Percentiles rank a stretch among this genome's conserved stretches.
These are phyloP conservation scores for Albophoma yamanashiensis DNA, from an alignment of 2,329 filamentous ascomycete genomes.

Conservation along the genomic window DNA sequence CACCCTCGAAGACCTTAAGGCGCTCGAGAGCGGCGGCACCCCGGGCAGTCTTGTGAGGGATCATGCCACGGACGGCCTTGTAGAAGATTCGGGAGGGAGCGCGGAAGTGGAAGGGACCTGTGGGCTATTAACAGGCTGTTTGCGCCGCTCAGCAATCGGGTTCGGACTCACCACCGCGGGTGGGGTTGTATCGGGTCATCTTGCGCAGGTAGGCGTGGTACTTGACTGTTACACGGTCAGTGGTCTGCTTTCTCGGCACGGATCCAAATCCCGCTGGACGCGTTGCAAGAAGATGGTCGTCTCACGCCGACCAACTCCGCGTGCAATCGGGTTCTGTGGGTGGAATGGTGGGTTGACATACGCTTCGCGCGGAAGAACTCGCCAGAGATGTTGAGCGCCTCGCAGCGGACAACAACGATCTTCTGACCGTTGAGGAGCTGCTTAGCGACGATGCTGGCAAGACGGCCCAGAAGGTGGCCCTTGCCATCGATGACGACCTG, in stretches of 20 bases:
- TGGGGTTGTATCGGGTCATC: conserved; percentile 99
- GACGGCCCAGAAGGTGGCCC: conserved; percentile 98
- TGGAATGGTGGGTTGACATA: conserved; percentile 48
- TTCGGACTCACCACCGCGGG: conserved; percentile 72
- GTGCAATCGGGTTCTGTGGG: not conserved
- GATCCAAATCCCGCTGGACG: not conserved
- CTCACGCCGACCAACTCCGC: not conserved
- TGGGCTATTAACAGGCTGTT: conserved; percentile 22
- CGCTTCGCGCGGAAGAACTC: conserved; percentile 99
- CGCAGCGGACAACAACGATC: conserved; percentile 97
- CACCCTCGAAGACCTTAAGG: conserved; percentile 99
- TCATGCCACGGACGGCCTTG: conserved; percentile 99
- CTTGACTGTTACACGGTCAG: conserved; percentile 73
- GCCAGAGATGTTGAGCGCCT: conserved; percentile 99
- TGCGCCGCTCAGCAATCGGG: conserved; percentile 4
- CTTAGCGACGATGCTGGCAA: conserved; percentile 97
- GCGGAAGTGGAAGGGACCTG: conserved; percentile 99
- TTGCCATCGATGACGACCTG: conserved; percentile 99
- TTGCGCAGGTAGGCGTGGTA: conserved; percentile 99
- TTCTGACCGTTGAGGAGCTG: conserved; percentile 98
- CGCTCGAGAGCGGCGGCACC: conserved; percentile 94
- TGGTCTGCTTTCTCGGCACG: conserved; percentile 7
- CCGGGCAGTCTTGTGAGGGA: conserved; percentile 98
- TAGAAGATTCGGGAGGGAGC: conserved; percentile 99
- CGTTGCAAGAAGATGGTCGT: not conserved